A percentile compares a stretch with the other conserved stretches of the same genome.
Evolutionary conservation across 2,329 filamentous ascomycete genomes (phyloP).

Genomic region (Xylaria sp.): DNA sequence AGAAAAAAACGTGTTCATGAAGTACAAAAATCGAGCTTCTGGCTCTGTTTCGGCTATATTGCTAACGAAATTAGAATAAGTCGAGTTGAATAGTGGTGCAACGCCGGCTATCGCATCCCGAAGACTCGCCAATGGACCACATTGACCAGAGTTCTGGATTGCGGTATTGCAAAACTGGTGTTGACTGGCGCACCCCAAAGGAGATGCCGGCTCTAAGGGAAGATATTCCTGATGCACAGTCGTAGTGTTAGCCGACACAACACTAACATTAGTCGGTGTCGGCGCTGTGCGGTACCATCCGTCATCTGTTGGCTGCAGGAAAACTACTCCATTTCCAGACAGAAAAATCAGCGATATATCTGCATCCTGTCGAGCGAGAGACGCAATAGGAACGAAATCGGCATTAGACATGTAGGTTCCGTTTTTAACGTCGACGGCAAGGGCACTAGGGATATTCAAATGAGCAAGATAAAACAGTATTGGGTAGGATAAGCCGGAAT

Average conservation of each 20-base stretch:
- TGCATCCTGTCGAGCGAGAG: not conserved
- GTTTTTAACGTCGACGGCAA: not conserved
- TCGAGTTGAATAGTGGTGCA: not conserved
- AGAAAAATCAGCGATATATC: too few relatives aligned
- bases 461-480: not conserved
- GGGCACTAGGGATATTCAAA: not conserved
- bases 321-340: too few relatives aligned
- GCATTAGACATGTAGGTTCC: not conserved
- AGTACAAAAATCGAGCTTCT: not conserved
- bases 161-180: too few relatives aligned
- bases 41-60: not conserved
- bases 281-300: too few relatives aligned
- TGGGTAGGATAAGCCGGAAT: not conserved
- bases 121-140: too few relatives aligned
- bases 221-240: too few relatives aligned
- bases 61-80: not conserved
- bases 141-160: too few relatives aligned
- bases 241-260: too few relatives aligned
- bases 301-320: too few relatives aligned
- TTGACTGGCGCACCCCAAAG: too few relatives aligned
- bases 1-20: not conserved
- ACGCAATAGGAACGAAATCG: not conserved
- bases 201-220: too few relatives aligned
- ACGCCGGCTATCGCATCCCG: not conserved
- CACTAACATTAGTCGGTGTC: too few relatives aligned